A percentile compares a stretch with the other conserved stretches of the same genome.
Evolutionary conservation across 1,284 basidiomycete genomes (phyloP).

Genomic region (Kwoniella shivajii): DNA sequence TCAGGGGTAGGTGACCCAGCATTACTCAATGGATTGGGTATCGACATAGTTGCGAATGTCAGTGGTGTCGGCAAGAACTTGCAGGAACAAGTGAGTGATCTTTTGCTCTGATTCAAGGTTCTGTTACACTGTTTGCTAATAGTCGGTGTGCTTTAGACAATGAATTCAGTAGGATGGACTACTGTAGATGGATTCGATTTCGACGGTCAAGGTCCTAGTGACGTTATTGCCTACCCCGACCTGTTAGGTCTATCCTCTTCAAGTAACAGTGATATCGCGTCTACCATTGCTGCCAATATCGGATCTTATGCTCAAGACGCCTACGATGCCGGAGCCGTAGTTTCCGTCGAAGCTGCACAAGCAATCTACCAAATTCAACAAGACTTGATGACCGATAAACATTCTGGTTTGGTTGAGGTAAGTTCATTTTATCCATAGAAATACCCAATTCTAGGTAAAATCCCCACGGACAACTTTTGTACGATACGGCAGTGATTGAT

Average conservation of each 20-base stretch:
- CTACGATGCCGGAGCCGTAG: conserved; percentile 37
- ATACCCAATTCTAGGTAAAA: too few species aligned
- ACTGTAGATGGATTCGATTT: conserved; percentile 24
- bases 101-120: too few species aligned
- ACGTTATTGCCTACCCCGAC: conserved; percentile 25
- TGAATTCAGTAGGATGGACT: conserved; percentile 30
- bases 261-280: conserved; percentile 16
- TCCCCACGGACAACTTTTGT: too few species aligned
- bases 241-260: conserved; percentile 14
- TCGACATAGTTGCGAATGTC: conserved; percentile 21
- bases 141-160: conserved; percentile 16
- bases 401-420: conserved; percentile 35
- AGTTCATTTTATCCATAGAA: neutral
- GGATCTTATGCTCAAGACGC: conserved; percentile 45
- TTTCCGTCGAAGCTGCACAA: conserved; percentile 33
- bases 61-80: conserved; percentile 35
- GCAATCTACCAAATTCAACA: conserved; percentile 45
- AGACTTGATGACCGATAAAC: conserved; percentile 47
- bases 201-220: conserved; percentile 21
- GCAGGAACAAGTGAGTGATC: conserved; percentile 30
- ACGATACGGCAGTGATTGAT: neutral
- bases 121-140: conserved; percentile 1
- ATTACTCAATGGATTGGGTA: conserved; percentile 14
- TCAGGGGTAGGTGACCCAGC: conserved; percentile 51
- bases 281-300: conserved; percentile 18